phyloP scores from a whole-genome alignment of 2,329 filamentous ascomycete species.

The Aspergillus nomiae region DNA sequence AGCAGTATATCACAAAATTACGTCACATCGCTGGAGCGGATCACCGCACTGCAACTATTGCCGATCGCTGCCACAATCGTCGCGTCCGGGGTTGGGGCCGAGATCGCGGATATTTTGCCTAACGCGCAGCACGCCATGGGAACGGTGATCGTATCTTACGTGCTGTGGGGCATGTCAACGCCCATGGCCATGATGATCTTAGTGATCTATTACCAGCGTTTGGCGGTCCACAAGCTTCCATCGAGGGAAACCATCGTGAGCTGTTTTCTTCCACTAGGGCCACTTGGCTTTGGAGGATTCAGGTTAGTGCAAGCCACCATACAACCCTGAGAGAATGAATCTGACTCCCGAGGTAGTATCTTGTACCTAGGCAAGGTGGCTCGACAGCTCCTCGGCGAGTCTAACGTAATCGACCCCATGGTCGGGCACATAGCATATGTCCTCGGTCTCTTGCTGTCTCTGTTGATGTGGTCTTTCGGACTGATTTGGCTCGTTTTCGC shows the following conservation, averaged over 20 bases:
- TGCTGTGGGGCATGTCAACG: constrained; percentile 68
- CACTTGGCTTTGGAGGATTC: constrained; percentile 67
- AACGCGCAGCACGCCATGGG: constrained; percentile 58
- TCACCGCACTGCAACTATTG: constrained; percentile 67
- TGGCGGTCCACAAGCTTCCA: constrained; percentile 67
- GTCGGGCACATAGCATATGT: constrained; percentile 61
- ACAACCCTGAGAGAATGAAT: constrained; percentile 21
- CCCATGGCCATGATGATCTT: constrained; percentile 64
- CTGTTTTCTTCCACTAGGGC: constrained; percentile 67
- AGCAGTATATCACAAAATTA: constrained; percentile 38
- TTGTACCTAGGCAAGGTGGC: constrained; percentile 52
- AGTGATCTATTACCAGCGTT: constrained; percentile 69
- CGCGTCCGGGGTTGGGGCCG: constrained; percentile 64
- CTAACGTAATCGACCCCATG: constrained; percentile 37
- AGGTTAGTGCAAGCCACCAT: constrained; percentile 32
- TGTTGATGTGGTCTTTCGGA: constrained; percentile 61
- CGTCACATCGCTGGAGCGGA: constrained; percentile 50
- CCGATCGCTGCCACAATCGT: constrained; percentile 70
- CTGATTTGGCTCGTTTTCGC: constrained; percentile 59
- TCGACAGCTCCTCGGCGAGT: constrained; percentile 43
- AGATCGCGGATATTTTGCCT: constrained; percentile 62
- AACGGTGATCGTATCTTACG: constrained; percentile 66
- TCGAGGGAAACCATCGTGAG: constrained; percentile 68
- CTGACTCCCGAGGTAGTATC: constrained; percentile 37
- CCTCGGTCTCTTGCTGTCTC: constrained; percentile 55